These are phyloP conservation scores for Podochytrium sp. DNA, from an alignment of 192 early-diverging fungal genomes.

Conservation along the genomic window DNA sequence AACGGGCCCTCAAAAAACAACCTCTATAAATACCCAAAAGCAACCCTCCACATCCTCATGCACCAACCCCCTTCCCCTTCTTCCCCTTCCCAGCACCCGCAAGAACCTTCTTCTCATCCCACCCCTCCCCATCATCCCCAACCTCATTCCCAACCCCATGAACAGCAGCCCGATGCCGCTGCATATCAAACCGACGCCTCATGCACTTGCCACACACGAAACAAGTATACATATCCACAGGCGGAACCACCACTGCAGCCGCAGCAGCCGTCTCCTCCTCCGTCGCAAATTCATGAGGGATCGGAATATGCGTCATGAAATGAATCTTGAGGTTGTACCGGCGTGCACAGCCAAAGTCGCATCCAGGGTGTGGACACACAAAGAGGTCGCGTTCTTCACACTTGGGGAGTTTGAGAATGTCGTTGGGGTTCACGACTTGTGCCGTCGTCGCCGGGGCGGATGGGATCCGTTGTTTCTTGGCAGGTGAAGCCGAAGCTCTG, in stretches of 20 bases:
- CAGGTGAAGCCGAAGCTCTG: neutral
- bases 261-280: neutral
- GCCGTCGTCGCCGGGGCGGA: neutral
- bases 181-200: slow-evolving; percentile 14
- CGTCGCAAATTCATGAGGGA: neutral
- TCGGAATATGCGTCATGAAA: slow-evolving; percentile 18
- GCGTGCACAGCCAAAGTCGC: neutral
- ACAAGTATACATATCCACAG: neutral
- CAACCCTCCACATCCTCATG: too few relatives aligned
- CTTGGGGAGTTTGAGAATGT: neutral
- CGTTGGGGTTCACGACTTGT: neutral
- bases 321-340: slow-evolving; percentile 28
- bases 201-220: slow-evolving; percentile 6
- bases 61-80: too few relatives aligned
- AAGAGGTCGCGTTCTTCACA: neutral
- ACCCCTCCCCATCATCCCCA: neutral
- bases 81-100: too few relatives aligned
- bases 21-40: too few relatives aligned
- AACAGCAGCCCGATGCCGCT: neutral
- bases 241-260: too few relatives aligned
- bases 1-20: too few relatives aligned
- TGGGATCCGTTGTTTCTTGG: neutral
- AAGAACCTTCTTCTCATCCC: too few relatives aligned
- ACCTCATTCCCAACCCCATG: neutral
- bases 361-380: slow-evolving; percentile 1